Base-by-base conservation (phyloP, 176 grass and related monocot genomes). In the Pharus latifolius region DNA sequence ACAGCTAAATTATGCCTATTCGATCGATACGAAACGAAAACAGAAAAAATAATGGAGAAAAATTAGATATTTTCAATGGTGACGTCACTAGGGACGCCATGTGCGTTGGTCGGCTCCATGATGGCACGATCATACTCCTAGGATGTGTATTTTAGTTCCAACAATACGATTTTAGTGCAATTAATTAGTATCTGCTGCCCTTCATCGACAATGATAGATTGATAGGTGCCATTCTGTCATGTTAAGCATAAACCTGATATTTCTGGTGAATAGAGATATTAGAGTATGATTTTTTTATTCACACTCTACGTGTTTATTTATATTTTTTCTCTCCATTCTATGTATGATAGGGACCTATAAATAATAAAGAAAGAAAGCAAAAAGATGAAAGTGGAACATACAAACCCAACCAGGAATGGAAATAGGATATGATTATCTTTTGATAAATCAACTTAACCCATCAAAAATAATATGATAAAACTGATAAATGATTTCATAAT, bases 51-150 rank as follows among this genome's bases (percentile, higher is more conserved):
- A 84, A 48, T 22, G 12, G 1, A 0, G 41, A 41, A 57, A 41
- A 77, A 5, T 30, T 24, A 24, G 32, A 4, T 24, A 30, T 52
- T 73, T 60, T 84, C 82, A 60, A 1, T 16, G 0, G 5, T 42
- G 33, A 32, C 82, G 82, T 84, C 82, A 84, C 18, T 0, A 0
- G 4, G 7, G 75, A 73, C 82, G 82, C 52, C 82, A 79, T 66
- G 3, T 65, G 3, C 1, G 1, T 3, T 79, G 7, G 52, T 57
- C 59, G 0, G 7, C 41, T 18, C 67, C 51, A 25, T 18, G 18
- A 4, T 55, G n/a, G 73, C 45, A 51, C 63, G 15, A 23, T 43
- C 44, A 13, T 2, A 3, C 46, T 27, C 28, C 55, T 12, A 60
- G 28, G 13, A 42, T 60, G 48, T 63, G 23, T 14, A 14, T 27